These are phyloP conservation scores for Penicillium angulare DNA, from an alignment of 495 filamentous ascomycete genomes.

Conservation along the genomic window DNA sequence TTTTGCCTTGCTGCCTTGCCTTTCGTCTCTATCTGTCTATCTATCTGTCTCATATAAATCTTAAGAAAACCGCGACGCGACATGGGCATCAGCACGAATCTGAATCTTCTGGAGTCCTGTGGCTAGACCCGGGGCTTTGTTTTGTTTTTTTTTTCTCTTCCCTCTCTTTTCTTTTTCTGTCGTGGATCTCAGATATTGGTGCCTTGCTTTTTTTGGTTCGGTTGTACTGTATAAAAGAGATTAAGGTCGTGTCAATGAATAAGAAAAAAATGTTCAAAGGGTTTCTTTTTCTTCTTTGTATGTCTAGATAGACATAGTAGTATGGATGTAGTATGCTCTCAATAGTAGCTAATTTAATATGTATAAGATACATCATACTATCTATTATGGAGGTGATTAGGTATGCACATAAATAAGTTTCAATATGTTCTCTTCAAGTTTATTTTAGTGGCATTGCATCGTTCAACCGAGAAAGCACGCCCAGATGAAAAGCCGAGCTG, in stretches of 20 bases:
- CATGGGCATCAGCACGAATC: constrained; percentile 17
- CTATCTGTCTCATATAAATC: constrained; percentile 7
- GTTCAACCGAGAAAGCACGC: constrained; percentile 6
- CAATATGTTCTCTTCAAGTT: too few relatives aligned
- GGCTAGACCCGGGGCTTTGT: constrained; percentile 12
- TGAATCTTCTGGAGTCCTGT: constrained; percentile 13
- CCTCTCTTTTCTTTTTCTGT: not conserved
- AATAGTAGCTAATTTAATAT: too few relatives aligned
- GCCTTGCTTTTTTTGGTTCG: constrained; percentile 31
- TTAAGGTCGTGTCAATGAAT: constrained; percentile 22
- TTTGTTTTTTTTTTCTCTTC: constrained; percentile 4
- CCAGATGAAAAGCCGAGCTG: not conserved
- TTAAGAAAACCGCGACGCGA: constrained; percentile 13
- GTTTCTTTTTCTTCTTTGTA: not conserved
- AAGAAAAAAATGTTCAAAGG: constrained; percentile 16
- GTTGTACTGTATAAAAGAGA: constrained; percentile 30
- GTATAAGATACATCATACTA: too few relatives aligned
- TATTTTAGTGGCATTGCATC: constrained; percentile 17
- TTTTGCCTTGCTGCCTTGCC: not conserved
- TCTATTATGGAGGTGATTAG: too few relatives aligned
- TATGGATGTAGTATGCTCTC: too few relatives aligned
- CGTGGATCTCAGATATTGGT: constrained; percentile 19
- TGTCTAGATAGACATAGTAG: too few relatives aligned
- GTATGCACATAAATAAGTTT: too few relatives aligned
- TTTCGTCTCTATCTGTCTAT: not conserved